Conservation (phyloP, 2,329 filamentous ascomycete genomes). For the Botryotinia narcissicola region DNA sequence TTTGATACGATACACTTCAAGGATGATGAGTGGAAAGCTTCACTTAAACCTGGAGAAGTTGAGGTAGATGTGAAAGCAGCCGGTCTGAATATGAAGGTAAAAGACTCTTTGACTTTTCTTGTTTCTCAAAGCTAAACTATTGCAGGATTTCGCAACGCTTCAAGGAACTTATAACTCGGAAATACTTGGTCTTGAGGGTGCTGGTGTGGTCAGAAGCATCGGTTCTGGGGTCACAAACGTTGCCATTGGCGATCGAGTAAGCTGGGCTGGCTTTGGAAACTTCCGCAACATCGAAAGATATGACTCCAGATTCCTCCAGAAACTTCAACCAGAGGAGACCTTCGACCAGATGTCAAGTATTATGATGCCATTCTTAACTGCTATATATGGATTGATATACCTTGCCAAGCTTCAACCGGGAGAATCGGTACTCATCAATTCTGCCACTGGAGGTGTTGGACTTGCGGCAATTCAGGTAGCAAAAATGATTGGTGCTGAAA, state of each 20-base stretch:
- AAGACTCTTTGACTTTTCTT: neutral
- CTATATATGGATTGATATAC: constrained; percentile 45
- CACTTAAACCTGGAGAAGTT: neutral
- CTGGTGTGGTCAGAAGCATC: constrained; percentile 56
- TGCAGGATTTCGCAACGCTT: constrained; percentile 4
- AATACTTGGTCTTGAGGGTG: constrained; percentile 40
- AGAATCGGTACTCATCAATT: constrained; percentile 30
- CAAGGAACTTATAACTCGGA: constrained; percentile 9
- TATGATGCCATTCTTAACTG: constrained; percentile 37
- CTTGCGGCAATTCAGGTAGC: constrained; percentile 36
- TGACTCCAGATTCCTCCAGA: constrained; percentile 28
- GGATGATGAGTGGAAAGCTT: neutral
- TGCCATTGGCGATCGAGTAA: constrained; percentile 51
- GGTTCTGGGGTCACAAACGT: constrained; percentile 52
- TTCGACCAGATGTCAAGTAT: constrained; percentile 33
- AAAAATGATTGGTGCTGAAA: constrained; percentile 37
- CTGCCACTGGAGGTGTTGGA: constrained; percentile 28
- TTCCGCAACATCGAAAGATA: constrained; percentile 31
- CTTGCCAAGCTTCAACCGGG: constrained; percentile 42
- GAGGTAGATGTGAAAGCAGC: constrained; percentile 13
- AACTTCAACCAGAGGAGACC: constrained; percentile 25
- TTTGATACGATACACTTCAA: constrained; percentile 19
- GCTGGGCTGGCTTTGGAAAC: constrained; percentile 23
- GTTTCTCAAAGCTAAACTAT: neutral
- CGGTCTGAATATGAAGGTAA: constrained; percentile 18